Percentiles rank a stretch among this genome's conserved stretches.
These are phyloP conservation scores for Penicillium odoratum DNA, from an alignment of 495 filamentous ascomycete genomes.

Conservation along the genomic window DNA sequence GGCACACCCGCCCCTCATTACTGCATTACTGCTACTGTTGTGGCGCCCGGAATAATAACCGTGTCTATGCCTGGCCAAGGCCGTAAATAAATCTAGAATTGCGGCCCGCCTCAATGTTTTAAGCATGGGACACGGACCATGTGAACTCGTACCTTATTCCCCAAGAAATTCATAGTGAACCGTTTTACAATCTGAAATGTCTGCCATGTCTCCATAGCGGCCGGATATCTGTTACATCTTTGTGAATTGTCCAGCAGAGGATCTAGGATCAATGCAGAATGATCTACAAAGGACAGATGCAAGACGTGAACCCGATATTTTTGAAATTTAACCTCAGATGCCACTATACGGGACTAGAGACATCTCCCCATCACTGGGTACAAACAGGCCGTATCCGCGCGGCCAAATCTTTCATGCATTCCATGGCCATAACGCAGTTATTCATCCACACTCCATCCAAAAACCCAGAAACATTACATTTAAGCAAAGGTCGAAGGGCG, in stretches of 20 bases:
- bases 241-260: background rate
- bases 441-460: conserved; percentile 47
- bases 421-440: conserved; percentile 51
- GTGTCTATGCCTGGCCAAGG: background rate
- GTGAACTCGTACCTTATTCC: background rate
- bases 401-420: conserved; percentile 48
- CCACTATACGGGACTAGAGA: conserved; percentile 50
- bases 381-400: conserved; percentile 43
- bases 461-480: conserved; percentile 43
- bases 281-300: conserved; percentile 15
- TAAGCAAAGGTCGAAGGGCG: conserved; percentile 87
- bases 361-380: conserved; percentile 42
- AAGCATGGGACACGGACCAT: background rate
- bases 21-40: background rate
- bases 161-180: background rate
- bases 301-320: conserved; percentile 37
- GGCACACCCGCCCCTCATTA: background rate
- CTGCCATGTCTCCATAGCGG: background rate
- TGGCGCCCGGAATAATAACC: conserved; percentile 1
- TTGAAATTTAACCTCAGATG: conserved; percentile 44
- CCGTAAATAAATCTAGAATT: background rate
- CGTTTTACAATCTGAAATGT: background rate
- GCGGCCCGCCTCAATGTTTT: background rate
- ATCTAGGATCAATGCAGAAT: conserved; percentile 1
- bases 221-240: background rate